Conservation (phyloP, 2,329 filamentous ascomycete species). For the Kalmusia sp. region DNA sequence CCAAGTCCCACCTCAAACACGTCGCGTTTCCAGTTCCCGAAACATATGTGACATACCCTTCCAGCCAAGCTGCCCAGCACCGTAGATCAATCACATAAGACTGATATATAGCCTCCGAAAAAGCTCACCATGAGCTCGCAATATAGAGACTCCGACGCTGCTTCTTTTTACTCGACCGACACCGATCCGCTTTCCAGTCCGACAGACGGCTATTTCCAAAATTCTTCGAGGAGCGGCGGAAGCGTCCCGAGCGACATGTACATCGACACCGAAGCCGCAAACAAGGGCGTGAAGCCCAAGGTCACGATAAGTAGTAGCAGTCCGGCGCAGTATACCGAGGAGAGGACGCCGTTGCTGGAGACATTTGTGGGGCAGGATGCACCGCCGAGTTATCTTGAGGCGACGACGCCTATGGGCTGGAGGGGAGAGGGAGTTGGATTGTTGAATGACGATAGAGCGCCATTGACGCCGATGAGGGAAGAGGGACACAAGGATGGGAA, state of each 20-base stretch:
- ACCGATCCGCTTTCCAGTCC: slow-evolving; percentile 10
- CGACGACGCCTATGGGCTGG: slow-evolving; percentile 42
- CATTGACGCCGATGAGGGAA: slow-evolving; percentile 23
- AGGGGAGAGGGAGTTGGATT: slow-evolving; percentile 37
- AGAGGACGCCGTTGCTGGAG: slow-evolving; percentile 32
- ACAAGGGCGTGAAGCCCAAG: slow-evolving; percentile 29
- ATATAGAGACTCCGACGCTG: slow-evolving; percentile 3
- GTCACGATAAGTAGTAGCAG: slow-evolving; percentile 21
- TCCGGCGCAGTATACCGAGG: slow-evolving; percentile 23
- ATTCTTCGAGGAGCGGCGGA: background rate
- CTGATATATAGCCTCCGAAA: no score
- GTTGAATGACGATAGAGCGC: slow-evolving; percentile 18
- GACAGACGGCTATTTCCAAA: slow-evolving; percentile 9
- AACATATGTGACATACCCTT: slow-evolving; percentile 17
- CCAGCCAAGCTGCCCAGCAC: slow-evolving; percentile 5
- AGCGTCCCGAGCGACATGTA: slow-evolving; percentile 28
- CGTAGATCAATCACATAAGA: slow-evolving; percentile 12
- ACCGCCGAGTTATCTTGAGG: slow-evolving; percentile 42
- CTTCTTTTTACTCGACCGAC: slow-evolving; percentile 6
- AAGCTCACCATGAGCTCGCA: slow-evolving; percentile 7
- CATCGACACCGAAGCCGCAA: slow-evolving; percentile 42
- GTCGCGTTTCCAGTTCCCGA: slow-evolving; percentile 14
- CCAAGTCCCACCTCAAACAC: slow-evolving; percentile 16
- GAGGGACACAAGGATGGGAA: slow-evolving; percentile 31
- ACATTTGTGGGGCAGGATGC: slow-evolving; percentile 31